Evolutionary conservation across 2,329 filamentous ascomycete species (phyloP).

Genomic region (Pseudopyricularia cyperi): DNA sequence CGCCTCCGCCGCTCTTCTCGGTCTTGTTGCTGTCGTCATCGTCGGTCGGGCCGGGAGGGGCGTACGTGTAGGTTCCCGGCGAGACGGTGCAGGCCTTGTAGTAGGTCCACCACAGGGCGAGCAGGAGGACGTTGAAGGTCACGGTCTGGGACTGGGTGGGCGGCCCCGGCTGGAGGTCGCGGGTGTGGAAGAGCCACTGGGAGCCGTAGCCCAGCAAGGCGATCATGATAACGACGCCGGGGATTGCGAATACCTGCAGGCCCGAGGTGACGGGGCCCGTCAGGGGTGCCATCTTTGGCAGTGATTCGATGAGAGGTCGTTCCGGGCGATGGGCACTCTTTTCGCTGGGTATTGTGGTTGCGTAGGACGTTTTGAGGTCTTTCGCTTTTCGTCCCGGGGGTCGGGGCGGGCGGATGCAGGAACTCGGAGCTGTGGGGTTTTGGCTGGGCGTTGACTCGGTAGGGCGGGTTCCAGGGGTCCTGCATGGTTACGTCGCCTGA

Average conservation of each 20-base stretch:
- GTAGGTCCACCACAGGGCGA: slow-evolving; percentile 58
- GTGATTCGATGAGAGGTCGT: no score
- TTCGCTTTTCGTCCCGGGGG: no score
- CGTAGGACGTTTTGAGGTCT: no score
- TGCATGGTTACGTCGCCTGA: no score
- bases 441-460: no score
- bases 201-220: slow-evolving; percentile 58
- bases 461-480: no score
- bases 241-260: slow-evolving; percentile 51
- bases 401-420: no score
- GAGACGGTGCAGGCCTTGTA: slow-evolving; percentile 44
- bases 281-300: slow-evolving; percentile 6
- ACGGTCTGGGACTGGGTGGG: slow-evolving; percentile 41
- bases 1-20: background rate
- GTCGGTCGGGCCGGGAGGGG: slow-evolving; percentile 8
- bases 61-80: slow-evolving; percentile 40
- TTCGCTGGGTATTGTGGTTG: no score
- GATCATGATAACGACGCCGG: slow-evolving; percentile 53
- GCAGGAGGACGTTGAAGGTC: slow-evolving; percentile 53
- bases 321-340: background rate
- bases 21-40: slow-evolving; percentile 5
- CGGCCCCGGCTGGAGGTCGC: slow-evolving; percentile 46
- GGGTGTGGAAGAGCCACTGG: slow-evolving; percentile 54
- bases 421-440: no score
- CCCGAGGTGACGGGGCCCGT: slow-evolving; percentile 24